Conservation (phyloP, 2,329 filamentous ascomycete genomes). For the Dactylellina leptospora region DNA sequence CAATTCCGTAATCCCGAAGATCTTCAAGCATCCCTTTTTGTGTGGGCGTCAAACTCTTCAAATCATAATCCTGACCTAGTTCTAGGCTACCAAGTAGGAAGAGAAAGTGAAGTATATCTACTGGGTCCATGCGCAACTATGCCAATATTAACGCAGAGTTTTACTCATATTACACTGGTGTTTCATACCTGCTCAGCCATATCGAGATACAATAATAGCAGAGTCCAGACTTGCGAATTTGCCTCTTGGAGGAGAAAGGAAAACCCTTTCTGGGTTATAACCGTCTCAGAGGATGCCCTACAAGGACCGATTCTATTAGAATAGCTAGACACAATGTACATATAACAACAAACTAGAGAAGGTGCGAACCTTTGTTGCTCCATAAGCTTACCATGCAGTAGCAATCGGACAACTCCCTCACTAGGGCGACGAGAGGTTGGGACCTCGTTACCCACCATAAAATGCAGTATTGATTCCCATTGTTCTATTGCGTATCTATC, state of each 20-base stretch:
- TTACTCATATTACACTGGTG: neutral
- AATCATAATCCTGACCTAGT: constrained; percentile 89
- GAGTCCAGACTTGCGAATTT: constrained; percentile 95
- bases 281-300: constrained; percentile 62
- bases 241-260: constrained; percentile 93
- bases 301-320: neutral
- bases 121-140: constrained; percentile 77
- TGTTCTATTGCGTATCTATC: constrained; percentile 86
- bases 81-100: constrained; percentile 95
- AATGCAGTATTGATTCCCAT: constrained; percentile 96
- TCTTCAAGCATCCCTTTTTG: constrained; percentile 90
- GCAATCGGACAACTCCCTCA: constrained; percentile 81
- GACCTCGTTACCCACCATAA: constrained; percentile 75
- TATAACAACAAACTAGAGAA: neutral
- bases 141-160: constrained; percentile 44
- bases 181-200: constrained; percentile 71
- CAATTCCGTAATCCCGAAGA: constrained; percentile 88
- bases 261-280: constrained; percentile 92
- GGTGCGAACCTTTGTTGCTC: constrained; percentile 64
- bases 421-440: constrained; percentile 68
- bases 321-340: no score
- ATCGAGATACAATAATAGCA: constrained; percentile 91
- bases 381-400: constrained; percentile 82
- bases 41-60: constrained; percentile 79
- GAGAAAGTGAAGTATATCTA: constrained; percentile 94